Percentiles rank a stretch among this genome's conserved stretches.
Conservation (phyloP, 2,329 filamentous ascomycete species). For the Elsinoe arachidis region DNA sequence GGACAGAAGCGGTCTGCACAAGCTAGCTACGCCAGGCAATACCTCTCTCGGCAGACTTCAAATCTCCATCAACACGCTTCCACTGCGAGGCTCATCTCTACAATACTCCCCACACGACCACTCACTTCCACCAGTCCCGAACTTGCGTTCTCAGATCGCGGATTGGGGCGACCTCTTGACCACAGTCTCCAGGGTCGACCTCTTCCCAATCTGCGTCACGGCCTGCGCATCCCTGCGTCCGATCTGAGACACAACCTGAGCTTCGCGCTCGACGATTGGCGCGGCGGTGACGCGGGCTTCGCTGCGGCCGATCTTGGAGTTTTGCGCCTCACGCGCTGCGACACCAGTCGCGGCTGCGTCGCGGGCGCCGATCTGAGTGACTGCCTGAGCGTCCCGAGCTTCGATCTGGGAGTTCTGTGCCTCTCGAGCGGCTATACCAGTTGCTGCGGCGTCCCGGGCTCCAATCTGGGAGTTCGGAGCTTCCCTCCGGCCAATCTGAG, state of each 20-base stretch:
- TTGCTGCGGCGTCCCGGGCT: not conserved
- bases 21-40: too few relatives aligned
- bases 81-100: not conserved
- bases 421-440: not conserved
- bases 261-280: not conserved
- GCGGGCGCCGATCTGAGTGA: not conserved
- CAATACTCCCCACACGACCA: too few relatives aligned
- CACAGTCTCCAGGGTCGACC: not conserved
- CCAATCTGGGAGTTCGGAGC: too few relatives aligned
- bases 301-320: too few relatives aligned
- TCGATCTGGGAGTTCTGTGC: too few relatives aligned
- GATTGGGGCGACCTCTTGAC: not conserved
- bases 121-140: too few relatives aligned
- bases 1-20: too few relatives aligned
- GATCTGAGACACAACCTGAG: not conserved
- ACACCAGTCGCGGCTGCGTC: not conserved
- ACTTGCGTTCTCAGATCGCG: not conserved
- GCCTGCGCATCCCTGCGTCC: not conserved
- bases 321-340: too few relatives aligned
- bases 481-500: too few relatives aligned
- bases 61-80: too few relatives aligned
- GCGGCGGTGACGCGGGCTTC: not conserved
- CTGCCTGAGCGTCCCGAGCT: not conserved
- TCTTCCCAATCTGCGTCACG: not conserved
- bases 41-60: too few relatives aligned